phyloP scores from a whole-genome alignment of 2,329 filamentous ascomycete genomes.

The Verticillium alfalfae region DNA sequence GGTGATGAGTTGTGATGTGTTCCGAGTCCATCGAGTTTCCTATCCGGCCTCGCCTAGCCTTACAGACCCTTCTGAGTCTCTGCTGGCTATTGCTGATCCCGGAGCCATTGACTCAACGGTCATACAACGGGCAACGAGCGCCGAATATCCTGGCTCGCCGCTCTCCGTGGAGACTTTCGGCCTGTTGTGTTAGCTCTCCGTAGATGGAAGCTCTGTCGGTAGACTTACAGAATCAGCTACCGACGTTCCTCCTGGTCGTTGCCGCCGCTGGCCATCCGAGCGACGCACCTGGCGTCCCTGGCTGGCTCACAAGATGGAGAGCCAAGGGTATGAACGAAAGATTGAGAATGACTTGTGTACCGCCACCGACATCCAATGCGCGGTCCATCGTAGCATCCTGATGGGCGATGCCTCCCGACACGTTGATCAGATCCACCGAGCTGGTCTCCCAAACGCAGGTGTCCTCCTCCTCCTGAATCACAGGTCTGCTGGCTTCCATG shows the following conservation, averaged over 20 bases:
- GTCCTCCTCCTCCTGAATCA: neutral
- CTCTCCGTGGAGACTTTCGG: too few relatives aligned
- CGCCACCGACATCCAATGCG: neutral
- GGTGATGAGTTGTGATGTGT: too few relatives aligned
- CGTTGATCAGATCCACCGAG: neutral
- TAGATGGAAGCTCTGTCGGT: too few relatives aligned
- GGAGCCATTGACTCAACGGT: too few relatives aligned
- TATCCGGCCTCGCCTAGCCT: too few relatives aligned
- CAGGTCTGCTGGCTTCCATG: neutral
- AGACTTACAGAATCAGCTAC: neutral
- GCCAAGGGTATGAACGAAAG: neutral
- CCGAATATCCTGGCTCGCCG: too few relatives aligned
- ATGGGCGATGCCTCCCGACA: neutral
- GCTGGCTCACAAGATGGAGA: neutral
- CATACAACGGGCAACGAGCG: too few relatives aligned
- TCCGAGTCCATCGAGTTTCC: neutral
- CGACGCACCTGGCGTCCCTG: neutral
- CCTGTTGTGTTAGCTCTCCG: too few relatives aligned
- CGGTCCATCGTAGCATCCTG: neutral
- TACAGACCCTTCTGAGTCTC: too few relatives aligned
- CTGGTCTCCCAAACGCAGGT: neutral
- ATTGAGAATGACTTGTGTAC: neutral
- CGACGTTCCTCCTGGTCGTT: neutral
- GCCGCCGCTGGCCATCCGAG: neutral
- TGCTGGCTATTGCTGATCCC: too few relatives aligned